Evolutionary conservation across 1,284 basidiomycete species (phyloP).

Genomic region (Trametes hirsuta): DNA sequence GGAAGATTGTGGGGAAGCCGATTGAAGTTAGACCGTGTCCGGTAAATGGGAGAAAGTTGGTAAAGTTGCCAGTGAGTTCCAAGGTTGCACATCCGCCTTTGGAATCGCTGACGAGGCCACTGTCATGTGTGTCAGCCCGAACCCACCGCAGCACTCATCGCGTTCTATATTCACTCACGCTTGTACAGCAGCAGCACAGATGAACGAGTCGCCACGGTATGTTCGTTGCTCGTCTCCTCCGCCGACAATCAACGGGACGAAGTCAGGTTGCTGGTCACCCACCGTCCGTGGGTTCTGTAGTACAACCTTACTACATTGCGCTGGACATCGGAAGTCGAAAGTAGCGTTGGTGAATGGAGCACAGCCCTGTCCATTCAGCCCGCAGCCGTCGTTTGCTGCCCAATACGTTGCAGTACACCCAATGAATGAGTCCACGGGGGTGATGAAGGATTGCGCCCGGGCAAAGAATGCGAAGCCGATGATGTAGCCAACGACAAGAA

Average conservation of each 20-base stretch:
- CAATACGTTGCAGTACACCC: slow-evolving; percentile 76
- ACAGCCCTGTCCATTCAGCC: slow-evolving; percentile 72
- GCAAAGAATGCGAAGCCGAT: slow-evolving; percentile 73
- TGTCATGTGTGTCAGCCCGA: slow-evolving; percentile 34
- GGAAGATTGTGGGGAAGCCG: slow-evolving; percentile 78
- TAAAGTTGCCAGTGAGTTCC: slow-evolving; percentile 72
- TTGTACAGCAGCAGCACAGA: slow-evolving; percentile 87
- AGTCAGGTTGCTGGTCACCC: slow-evolving; percentile 68
- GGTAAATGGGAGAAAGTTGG: slow-evolving; percentile 62
- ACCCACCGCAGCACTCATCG: not conserved
- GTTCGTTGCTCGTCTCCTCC: slow-evolving; percentile 73
- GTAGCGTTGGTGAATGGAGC: slow-evolving; percentile 65
- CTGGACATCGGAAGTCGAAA: slow-evolving; percentile 83
- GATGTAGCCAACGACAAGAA: slow-evolving; percentile 68
- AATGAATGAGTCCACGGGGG: slow-evolving; percentile 63
- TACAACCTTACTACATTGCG: slow-evolving; percentile 67
- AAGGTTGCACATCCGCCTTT: slow-evolving; percentile 81
- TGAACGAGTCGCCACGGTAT: slow-evolving; percentile 84
- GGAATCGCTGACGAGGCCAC: slow-evolving; percentile 66
- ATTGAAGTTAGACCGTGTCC: slow-evolving; percentile 71
- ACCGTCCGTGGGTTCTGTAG: slow-evolving; percentile 80
- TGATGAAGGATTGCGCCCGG: slow-evolving; percentile 72
- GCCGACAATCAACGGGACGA: slow-evolving; percentile 80
- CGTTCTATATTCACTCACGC: slow-evolving; percentile 51
- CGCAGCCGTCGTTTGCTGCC: slow-evolving; percentile 73